These are phyloP conservation scores for Fusarium musae DNA, from an alignment of 2,329 filamentous ascomycete genomes.

Conservation along the genomic window DNA sequence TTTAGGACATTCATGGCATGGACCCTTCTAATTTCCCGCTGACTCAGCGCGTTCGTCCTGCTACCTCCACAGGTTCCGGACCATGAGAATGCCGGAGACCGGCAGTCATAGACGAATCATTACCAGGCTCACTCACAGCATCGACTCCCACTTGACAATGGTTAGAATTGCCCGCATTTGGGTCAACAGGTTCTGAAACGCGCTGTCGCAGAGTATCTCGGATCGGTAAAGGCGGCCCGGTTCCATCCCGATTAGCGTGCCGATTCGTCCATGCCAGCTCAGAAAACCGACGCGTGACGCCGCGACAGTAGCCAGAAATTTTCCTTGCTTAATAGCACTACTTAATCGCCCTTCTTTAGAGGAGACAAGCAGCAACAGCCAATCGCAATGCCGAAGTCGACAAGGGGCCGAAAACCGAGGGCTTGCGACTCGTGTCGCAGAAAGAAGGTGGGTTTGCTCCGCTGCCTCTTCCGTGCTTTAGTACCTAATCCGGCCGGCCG, in stretches of 20 bases:
- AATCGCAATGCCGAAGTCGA: neutral
- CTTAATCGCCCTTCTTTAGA: neutral
- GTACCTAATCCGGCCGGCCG: no score
- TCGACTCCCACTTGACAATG: no score
- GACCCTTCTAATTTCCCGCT: neutral
- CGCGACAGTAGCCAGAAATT: neutral
- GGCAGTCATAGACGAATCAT: rapidly evolving
- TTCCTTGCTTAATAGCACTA: neutral
- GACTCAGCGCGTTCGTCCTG: neutral
- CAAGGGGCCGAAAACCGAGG: neutral
- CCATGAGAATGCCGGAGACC: no score
- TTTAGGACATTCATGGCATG: neutral
- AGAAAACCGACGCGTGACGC: neutral
- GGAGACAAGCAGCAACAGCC: no score
- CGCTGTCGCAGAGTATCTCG: neutral
- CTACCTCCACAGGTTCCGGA: neutral
- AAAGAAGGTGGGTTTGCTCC: neutral
- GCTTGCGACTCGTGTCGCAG: constrained; percentile 12
- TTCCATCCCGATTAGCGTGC: neutral
- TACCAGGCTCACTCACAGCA: no score
- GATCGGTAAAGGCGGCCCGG: neutral
- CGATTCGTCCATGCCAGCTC: neutral
- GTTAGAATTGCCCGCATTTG: no score
- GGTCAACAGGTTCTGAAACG: no score
- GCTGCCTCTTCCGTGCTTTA: neutral